Conservation (phyloP, 2,329 filamentous ascomycete genomes). For the Colletotrichum orbiculare region DNA sequence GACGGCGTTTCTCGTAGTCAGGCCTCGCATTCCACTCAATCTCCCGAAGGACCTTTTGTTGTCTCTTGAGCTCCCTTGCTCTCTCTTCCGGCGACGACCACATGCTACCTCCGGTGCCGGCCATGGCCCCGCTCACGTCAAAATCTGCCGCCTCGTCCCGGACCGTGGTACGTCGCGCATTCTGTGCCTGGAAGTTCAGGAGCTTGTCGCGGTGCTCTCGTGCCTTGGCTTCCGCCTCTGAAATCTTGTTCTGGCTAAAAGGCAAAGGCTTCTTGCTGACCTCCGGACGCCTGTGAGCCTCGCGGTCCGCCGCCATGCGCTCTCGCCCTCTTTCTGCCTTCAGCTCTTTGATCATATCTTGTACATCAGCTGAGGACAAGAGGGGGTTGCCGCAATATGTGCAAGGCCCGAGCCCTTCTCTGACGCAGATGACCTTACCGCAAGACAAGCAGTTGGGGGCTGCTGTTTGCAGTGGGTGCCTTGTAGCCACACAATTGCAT, state of each 20-base stretch:
- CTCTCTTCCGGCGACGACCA: constrained; percentile 89
- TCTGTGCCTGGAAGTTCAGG: constrained; percentile 85
- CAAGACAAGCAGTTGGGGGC: constrained; percentile 93
- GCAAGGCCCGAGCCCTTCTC: constrained; percentile 93
- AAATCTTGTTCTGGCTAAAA: constrained; percentile 63
- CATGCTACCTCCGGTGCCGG: constrained; percentile 68
- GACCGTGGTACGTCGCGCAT: constrained; percentile 84
- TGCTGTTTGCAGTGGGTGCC: constrained; percentile 88
- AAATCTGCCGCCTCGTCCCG: constrained; percentile 83
- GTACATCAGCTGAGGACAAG: constrained; percentile 77
- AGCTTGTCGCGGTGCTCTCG: constrained; percentile 84
- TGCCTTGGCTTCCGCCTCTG: constrained; percentile 74
- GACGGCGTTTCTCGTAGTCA: constrained; percentile 88
- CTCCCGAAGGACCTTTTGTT: constrained; percentile 85
- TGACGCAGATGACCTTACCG: constrained; percentile 94
- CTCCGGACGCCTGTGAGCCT: constrained; percentile 73
- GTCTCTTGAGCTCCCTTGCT: constrained; percentile 83
- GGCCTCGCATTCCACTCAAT: constrained; percentile 87
- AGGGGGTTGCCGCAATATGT: constrained; percentile 87
- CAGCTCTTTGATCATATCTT: constrained; percentile 86
- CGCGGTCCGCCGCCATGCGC: constrained; percentile 84
- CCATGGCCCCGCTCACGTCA: constrained; percentile 60
- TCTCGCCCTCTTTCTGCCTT: constrained; percentile 88
- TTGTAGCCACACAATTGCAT: constrained; percentile 89
- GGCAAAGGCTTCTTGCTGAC: constrained; percentile 70